Evolutionary conservation across 2,329 filamentous ascomycete species (phyloP).

Genomic region (Arthrocladium fulminans): DNA sequence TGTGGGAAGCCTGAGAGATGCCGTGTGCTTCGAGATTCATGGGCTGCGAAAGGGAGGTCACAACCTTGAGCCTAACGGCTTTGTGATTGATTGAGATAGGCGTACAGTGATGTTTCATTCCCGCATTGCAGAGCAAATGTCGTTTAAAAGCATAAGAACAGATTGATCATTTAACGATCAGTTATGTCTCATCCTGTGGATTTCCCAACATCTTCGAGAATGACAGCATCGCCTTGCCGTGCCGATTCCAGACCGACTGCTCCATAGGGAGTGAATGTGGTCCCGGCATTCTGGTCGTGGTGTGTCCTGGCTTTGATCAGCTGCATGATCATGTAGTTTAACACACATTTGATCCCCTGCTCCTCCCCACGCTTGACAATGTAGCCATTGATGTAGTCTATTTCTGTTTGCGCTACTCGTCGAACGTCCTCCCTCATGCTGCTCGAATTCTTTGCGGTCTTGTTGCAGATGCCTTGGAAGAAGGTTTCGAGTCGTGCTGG

Average conservation of each 20-base stretch:
- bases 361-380: slow-evolving; percentile 65
- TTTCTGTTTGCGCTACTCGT: slow-evolving; percentile 57
- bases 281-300: slow-evolving; percentile 7
- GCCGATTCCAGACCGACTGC: not conserved
- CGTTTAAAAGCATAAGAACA: no score
- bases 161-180: not conserved
- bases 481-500: slow-evolving; percentile 54
- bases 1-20: no score
- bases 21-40: no score
- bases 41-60: no score
- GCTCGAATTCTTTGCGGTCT: slow-evolving; percentile 50
- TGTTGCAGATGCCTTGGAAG: slow-evolving; percentile 46
- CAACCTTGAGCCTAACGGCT: no score
- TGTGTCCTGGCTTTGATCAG: slow-evolving; percentile 61
- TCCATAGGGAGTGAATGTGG: slow-evolving; percentile 3
- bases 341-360: slow-evolving; percentile 60
- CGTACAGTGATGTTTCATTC: no score
- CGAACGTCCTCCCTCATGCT: slow-evolving; percentile 61
- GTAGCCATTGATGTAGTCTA: slow-evolving; percentile 83
- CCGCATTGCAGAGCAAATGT: no score
- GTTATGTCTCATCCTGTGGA: not conserved
- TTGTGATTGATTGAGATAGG: no score
- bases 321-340: slow-evolving; percentile 64
- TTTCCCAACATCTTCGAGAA: not conserved
- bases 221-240: not conserved